Percentiles rank a stretch among this genome's conserved stretches.
These are phyloP conservation scores for Albophoma yamanashiensis DNA, from an alignment of 2,329 filamentous ascomycete species.

Conservation along the genomic window DNA sequence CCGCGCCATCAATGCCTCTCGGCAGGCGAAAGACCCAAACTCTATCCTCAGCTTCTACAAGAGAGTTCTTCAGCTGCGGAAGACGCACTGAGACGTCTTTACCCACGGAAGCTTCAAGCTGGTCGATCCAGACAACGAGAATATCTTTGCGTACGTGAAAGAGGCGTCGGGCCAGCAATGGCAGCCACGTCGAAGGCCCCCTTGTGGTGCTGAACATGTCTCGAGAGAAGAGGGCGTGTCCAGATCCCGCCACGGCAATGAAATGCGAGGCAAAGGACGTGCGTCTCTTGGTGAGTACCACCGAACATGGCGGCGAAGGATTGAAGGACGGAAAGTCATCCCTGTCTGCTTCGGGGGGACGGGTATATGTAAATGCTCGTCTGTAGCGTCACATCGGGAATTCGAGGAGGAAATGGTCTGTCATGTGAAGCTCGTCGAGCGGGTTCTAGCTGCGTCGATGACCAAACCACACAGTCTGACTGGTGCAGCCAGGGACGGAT, in stretches of 20 bases:
- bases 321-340: not conserved
- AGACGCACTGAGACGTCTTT: constrained; percentile 46
- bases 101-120: constrained; percentile 51
- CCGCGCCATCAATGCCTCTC: constrained; percentile 41
- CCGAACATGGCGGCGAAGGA: not conserved
- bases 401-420: not conserved
- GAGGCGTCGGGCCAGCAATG: constrained; percentile 5
- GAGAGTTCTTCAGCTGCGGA: constrained; percentile 37
- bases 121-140: constrained; percentile 35
- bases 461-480: not conserved
- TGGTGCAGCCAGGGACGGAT: not conserved
- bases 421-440: not conserved
- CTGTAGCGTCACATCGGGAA: not conserved
- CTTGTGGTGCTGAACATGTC: constrained; percentile 1
- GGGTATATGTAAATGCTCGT: not conserved
- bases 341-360: not conserved
- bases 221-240: not conserved
- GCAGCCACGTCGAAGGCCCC: not conserved
- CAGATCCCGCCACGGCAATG: not conserved
- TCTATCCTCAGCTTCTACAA: constrained; percentile 52
- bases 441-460: not conserved
- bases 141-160: constrained; percentile 46
- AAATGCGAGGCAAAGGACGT: not conserved
- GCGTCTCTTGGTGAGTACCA: not conserved
- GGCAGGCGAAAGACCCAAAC: constrained; percentile 30